Evolutionary conservation across 2,329 filamentous ascomycete genomes (phyloP), one percentile per base, ranked within the genome.

Genomic region (Thelonectria rubi): DNA sequence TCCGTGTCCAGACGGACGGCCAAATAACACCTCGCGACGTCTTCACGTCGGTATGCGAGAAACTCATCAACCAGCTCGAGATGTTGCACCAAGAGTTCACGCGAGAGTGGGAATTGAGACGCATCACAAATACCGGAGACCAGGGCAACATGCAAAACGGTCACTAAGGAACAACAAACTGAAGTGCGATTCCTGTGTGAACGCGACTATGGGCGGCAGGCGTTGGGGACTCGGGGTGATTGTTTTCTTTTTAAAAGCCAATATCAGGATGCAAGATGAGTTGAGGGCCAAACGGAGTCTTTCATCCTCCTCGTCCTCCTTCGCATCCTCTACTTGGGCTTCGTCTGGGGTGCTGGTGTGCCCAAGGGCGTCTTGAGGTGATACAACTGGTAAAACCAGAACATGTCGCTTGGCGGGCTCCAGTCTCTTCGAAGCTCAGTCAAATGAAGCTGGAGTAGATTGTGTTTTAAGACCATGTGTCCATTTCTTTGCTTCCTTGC

Each of bases 1-100:
- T 99, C 62, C 92, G 95, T 59, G 86, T 99, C 61, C 93, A 97
- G 79, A 99, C 95, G 5, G 93, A 98, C 75, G 95, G 95, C 62
- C 86, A 86, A 21, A 85, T 97, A 65, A 91, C 91, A 1, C 93
- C 95, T n/a, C 94, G 94, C 69, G 92, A 97, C 70, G 93, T 94
- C 1, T 84, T 99, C 42, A 83, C 95, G 57, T 86, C 89, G 53
- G 89, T 91, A 43, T 97, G 92, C 80, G 88, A 91, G 76, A 90
- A 93, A 68, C 84, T 97, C 47, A 91, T 99, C 65, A 86, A 88
- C 61, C 90, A 96, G 67, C 86, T 97, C 57, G 90, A 90, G 58
- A 89, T 88, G 66, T 82, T 99, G 61, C 91, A 91, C 65, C 88
- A 92, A 66, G 92, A 96, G 74, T 97, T 98, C 76, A 97, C 92